Conservation (phyloP, 257 asterid species). For the Solanum paucissectum region DNA sequence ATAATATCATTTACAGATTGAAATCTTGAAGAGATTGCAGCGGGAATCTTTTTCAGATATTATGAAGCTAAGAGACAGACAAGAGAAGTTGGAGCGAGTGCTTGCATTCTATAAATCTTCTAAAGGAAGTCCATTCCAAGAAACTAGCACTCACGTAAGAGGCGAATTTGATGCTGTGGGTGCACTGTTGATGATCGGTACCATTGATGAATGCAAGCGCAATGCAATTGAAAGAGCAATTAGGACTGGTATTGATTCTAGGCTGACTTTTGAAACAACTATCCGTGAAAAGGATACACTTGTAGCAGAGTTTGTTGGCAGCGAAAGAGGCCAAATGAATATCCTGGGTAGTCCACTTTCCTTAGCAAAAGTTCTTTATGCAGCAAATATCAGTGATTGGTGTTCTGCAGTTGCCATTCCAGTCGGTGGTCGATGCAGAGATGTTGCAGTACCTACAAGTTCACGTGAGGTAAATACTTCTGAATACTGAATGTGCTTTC, state of each 20-base stretch:
- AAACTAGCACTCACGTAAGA: conserved; percentile 53
- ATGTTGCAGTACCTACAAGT: conserved; percentile 35
- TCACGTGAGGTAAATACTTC: conserved; percentile 37
- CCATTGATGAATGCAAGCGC: conserved; percentile 32
- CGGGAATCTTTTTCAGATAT: conserved; percentile 88
- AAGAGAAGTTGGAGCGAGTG: conserved; percentile 78
- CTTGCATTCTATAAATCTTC: conserved; percentile 55
- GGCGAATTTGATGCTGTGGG: conserved; percentile 67
- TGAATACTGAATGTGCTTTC: neutral
- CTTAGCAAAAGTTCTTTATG: conserved; percentile 55
- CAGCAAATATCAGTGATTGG: conserved; percentile 63
- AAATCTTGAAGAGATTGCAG: conserved; percentile 87
- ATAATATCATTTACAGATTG: conserved; percentile 78
- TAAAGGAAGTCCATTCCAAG: conserved; percentile 64
- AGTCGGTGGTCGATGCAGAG: conserved; percentile 70
- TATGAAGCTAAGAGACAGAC: conserved; percentile 91
- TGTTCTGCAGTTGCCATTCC: conserved; percentile 79
- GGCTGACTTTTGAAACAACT: conserved; percentile 56
- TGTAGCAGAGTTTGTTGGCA: conserved; percentile 57
- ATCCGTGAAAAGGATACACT: conserved; percentile 55
- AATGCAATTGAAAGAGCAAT: conserved; percentile 50
- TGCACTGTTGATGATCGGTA: conserved; percentile 48
- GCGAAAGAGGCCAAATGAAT: conserved; percentile 39
- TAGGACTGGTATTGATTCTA: conserved; percentile 67
- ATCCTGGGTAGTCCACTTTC: conserved; percentile 56